These are phyloP conservation scores for Prunus fruticosa DNA, from an alignment of 306 rosid genomes.

Conservation along the genomic window DNA sequence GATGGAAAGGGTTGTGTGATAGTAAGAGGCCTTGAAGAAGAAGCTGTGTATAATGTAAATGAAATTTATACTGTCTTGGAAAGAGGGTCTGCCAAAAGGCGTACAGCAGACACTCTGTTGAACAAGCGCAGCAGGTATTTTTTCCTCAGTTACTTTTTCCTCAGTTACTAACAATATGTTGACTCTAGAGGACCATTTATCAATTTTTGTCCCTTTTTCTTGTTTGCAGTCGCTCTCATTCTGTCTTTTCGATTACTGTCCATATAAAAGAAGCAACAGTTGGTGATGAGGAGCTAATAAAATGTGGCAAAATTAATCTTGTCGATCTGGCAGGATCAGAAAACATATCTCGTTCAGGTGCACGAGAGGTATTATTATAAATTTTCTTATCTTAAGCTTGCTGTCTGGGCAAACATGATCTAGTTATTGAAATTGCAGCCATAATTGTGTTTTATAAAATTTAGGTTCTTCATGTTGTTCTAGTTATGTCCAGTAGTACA, in stretches of 20 bases:
- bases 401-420: neutral
- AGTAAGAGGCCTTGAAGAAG: constrained; percentile 93
- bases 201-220: constrained; percentile 14
- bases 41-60: constrained; percentile 70
- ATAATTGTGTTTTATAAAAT: neutral
- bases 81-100: constrained; percentile 84
- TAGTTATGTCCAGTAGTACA: neutral
- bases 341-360: constrained; percentile 94
- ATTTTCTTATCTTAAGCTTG: neutral
- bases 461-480: neutral
- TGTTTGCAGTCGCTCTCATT: constrained; percentile 93
- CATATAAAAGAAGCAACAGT: constrained; percentile 77
- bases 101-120: constrained; percentile 88
- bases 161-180: neutral
- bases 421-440: neutral
- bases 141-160: neutral
- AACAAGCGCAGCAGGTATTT: constrained; percentile 88
- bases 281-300: constrained; percentile 88
- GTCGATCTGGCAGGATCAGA: constrained; percentile 99
- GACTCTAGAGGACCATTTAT: neutral
- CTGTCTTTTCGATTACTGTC: constrained; percentile 83
- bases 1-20: constrained; percentile 93
- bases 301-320: constrained; percentile 97
- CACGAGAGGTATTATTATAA: constrained; percentile 70
- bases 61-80: constrained; percentile 82